Percentiles rank a stretch among this genome's conserved stretches.
phyloP scores from a whole-genome alignment of 148 eudicot species.

The Rhododendron kiyosumense region DNA sequence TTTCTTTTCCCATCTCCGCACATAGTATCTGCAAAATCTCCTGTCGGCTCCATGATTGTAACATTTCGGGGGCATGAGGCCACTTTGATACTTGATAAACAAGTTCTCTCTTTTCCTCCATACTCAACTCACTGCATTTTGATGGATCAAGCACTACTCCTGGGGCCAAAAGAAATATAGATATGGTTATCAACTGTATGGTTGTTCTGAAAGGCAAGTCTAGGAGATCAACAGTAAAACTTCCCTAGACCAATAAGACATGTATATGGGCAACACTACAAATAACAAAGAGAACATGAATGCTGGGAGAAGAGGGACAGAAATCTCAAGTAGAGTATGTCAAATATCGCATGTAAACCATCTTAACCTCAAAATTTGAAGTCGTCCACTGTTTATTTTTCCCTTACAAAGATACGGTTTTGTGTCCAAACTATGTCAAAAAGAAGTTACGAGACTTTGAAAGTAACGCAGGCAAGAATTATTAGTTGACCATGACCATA shows the following conservation, averaged over 20 bases:
- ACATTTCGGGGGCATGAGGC: slow-evolving; percentile 62
- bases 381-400: neutral
- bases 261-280: neutral
- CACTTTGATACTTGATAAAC: slow-evolving; percentile 66
- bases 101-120: slow-evolving; percentile 70
- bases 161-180: slow-evolving; percentile 22
- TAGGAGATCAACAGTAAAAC: neutral
- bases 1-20: slow-evolving; percentile 84
- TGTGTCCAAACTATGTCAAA: neutral
- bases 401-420: neutral
- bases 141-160: slow-evolving; percentile 54
- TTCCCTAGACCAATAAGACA: neutral
- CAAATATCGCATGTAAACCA: neutral
- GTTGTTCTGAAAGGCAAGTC: slow-evolving; percentile 1
- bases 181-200: neutral
- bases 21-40: slow-evolving; percentile 76
- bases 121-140: slow-evolving; percentile 56
- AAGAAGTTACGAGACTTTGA: neutral
- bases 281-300: neutral
- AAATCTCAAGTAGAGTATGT: neutral
- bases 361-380: neutral
- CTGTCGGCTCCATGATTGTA: slow-evolving; percentile 81
- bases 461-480: neutral
- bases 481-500: neutral
- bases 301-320: neutral